Evolutionary conservation across 495 filamentous ascomycete species (phyloP).

Genomic region (Lophium mytilinum): DNA sequence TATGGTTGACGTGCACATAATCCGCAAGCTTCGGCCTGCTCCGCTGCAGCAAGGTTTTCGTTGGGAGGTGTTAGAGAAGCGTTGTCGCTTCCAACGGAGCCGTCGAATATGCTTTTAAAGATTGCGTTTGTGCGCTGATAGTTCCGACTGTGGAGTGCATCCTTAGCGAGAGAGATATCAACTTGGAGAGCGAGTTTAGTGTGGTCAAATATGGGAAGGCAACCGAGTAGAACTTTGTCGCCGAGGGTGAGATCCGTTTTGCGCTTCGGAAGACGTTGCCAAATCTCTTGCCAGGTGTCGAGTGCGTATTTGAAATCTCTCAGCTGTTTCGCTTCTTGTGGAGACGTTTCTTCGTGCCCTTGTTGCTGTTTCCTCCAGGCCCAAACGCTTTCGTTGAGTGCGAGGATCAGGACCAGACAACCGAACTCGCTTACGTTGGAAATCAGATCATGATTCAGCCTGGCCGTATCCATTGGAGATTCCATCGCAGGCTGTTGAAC

Average conservation of each 20-base stretch:
- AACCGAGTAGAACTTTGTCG: background rate
- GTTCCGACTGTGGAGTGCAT: background rate
- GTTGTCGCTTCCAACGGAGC: too few species aligned
- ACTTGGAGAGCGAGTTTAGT: background rate
- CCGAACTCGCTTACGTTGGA: background rate
- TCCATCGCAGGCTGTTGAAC: background rate
- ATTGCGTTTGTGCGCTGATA: background rate
- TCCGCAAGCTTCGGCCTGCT: background rate
- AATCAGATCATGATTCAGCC: background rate
- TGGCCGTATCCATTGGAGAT: background rate
- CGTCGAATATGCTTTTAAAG: background rate
- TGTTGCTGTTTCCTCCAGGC: background rate
- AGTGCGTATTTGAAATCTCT: background rate
- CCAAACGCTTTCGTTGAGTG: background rate
- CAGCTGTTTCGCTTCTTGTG: background rate
- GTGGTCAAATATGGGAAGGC: background rate
- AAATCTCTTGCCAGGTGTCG: background rate
- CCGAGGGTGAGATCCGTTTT: background rate
- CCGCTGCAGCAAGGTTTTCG: background rate
- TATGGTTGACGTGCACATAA: background rate
- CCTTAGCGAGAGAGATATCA: background rate
- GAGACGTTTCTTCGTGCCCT: background rate
- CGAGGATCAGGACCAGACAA: background rate
- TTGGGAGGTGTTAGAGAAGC: too few species aligned
- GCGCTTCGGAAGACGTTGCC: background rate